These are phyloP conservation scores for Salinomyces thailandicus DNA, from an alignment of 2,329 filamentous ascomycete genomes.

Conservation along the genomic window DNA sequence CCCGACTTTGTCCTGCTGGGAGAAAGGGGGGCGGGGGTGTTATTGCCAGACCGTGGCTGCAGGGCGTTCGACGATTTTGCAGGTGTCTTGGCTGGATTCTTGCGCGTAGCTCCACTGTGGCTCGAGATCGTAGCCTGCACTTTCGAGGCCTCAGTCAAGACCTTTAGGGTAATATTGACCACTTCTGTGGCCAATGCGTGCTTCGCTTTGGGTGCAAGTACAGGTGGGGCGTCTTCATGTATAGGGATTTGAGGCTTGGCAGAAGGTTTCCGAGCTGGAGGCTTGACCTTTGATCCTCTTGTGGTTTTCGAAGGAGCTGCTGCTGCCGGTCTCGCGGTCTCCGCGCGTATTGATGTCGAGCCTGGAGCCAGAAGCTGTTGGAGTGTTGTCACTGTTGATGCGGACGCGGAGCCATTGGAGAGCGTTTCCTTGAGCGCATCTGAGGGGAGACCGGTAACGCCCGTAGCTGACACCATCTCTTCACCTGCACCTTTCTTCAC, in stretches of 20 bases:
- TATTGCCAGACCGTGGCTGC: constrained; percentile 37
- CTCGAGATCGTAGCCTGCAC: constrained; percentile 4
- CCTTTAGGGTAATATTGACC: constrained; percentile 60
- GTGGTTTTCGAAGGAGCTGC: too few relatives aligned
- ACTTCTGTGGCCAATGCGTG: constrained; percentile 61
- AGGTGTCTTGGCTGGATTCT: background rate
- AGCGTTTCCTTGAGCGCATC: constrained; percentile 13
- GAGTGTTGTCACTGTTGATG: constrained; percentile 17
- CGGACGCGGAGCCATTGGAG: constrained; percentile 10
- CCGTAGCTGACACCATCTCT: background rate
- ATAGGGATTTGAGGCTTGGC: constrained; percentile 23
- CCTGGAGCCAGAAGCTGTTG: constrained; percentile 12
- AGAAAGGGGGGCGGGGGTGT: constrained; percentile 46
- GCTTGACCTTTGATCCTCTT: background rate
- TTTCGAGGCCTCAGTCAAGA: constrained; percentile 57
- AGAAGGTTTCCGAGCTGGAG: background rate
- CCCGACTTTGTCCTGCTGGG: constrained; percentile 5
- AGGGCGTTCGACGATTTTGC: constrained; percentile 5
- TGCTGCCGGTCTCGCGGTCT: too few relatives aligned
- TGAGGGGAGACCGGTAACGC: background rate
- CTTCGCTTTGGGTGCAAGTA: constrained; percentile 49
- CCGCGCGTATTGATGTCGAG: too few relatives aligned
- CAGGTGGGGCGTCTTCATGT: constrained; percentile 25
- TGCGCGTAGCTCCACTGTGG: background rate
- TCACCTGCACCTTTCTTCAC: background rate